These are phyloP conservation scores for Apiosordaria backusii DNA, from an alignment of 495 filamentous ascomycete genomes.

Conservation along the genomic window DNA sequence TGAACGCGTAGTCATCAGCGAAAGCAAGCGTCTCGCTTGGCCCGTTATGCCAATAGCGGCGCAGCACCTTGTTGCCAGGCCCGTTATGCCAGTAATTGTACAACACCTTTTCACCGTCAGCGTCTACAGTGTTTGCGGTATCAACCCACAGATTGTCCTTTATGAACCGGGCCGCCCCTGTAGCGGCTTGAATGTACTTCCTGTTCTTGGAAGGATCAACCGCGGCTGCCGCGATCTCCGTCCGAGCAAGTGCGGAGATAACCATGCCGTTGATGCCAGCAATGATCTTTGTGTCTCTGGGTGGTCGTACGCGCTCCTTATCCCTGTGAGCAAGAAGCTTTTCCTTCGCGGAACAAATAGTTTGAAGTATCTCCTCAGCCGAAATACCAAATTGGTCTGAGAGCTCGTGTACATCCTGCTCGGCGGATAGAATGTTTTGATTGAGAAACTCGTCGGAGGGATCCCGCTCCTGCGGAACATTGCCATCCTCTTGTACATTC, in stretches of 20 bases:
- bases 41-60: constrained; percentile 74
- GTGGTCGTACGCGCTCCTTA: constrained; percentile 72
- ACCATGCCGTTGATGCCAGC: constrained; percentile 86
- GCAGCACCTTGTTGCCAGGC: constrained; percentile 49
- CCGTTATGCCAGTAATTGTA: constrained; percentile 31
- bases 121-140: constrained; percentile 26
- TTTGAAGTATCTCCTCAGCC: constrained; percentile 65
- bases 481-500: constrained; percentile 83
- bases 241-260: constrained; percentile 75
- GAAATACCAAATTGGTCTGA: constrained; percentile 75
- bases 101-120: constrained; percentile 44
- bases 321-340: constrained; percentile 73
- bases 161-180: constrained; percentile 71
- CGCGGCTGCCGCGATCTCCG: constrained; percentile 60
- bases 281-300: constrained; percentile 87
- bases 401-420: constrained; percentile 57
- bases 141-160: constrained; percentile 71
- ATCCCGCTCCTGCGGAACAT: constrained; percentile 79
- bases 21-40: constrained; percentile 69
- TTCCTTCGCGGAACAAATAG: constrained; percentile 63
- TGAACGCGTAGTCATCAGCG: constrained; percentile 92
- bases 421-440: constrained; percentile 56
- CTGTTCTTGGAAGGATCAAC: constrained; percentile 53
- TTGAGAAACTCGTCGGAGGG: constrained; percentile 93
- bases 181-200: constrained; percentile 61